A percentile compares a stretch with the other conserved stretches of the same genome.
Conservation (phyloP, 2,329 filamentous ascomycete species). For the Calonectria pteridis region DNA sequence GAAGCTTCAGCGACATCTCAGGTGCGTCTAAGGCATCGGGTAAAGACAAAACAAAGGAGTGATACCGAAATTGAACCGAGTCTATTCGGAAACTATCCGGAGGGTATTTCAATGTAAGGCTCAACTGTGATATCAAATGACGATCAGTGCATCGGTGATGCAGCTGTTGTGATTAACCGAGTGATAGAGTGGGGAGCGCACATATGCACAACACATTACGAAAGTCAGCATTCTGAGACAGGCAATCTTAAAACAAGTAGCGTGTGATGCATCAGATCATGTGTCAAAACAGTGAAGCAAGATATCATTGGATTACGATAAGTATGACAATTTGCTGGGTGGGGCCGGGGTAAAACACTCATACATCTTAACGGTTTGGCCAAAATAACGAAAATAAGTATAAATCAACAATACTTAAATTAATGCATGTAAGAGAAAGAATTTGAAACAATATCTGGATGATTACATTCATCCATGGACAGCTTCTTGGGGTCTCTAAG, state of each 20-base stretch:
- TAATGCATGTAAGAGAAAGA: no score
- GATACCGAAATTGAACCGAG: neutral
- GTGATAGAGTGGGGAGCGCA: neutral
- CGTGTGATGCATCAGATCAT: neutral
- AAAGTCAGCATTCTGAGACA: neutral
- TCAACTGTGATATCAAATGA: neutral
- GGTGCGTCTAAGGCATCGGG: neutral
- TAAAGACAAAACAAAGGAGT: neutral
- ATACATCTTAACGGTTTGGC: neutral
- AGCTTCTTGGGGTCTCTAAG: no score
- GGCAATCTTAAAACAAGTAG: neutral
- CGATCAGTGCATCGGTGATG: neutral
- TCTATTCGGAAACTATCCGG: neutral
- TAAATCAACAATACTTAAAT: no score
- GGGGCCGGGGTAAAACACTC: no score
- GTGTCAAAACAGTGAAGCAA: neutral
- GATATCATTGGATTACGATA: fast-evolving
- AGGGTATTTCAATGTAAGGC: neutral
- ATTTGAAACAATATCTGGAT: no score
- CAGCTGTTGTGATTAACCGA: neutral
- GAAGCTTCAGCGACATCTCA: neutral
- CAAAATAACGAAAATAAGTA: no score
- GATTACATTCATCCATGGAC: no score
- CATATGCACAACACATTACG: neutral
- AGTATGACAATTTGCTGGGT: fast-evolving